Percentiles rank a stretch among this genome's conserved stretches.
These are phyloP conservation scores for Penicillium vulpinum DNA, from an alignment of 2,329 filamentous ascomycete species.

Conservation along the genomic window DNA sequence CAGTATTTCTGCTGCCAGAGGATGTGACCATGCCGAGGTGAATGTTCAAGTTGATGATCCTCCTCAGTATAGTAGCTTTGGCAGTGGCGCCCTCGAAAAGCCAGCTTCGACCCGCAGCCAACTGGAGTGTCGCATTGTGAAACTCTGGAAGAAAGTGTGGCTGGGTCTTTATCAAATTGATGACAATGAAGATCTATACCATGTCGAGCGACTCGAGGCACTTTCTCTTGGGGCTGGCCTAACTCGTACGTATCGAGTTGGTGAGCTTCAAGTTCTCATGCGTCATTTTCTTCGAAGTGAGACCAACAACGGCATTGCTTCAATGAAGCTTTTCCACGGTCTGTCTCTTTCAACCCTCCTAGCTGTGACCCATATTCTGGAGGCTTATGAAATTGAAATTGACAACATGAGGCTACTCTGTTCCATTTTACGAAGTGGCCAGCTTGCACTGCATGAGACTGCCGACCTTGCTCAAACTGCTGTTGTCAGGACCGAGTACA, in stretches of 20 bases:
- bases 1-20: not conserved
- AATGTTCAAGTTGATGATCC: not conserved
- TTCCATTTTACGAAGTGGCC: conserved; percentile 13
- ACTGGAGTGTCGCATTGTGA: conserved; percentile 16
- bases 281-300: conserved; percentile 7
- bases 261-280: conserved; percentile 14
- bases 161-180: conserved; percentile 26
- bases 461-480: conserved; percentile 3
- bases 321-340: conserved; percentile 20
- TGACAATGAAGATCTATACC: conserved; percentile 9
- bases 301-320: conserved; percentile 14
- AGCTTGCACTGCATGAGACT: conserved; percentile 12
- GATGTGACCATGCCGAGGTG: too few species aligned
- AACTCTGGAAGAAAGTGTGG: conserved; percentile 24
- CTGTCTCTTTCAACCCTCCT: conserved; percentile 19
- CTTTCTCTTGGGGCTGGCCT: conserved; percentile 23
- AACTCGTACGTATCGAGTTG: not conserved
- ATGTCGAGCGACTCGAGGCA: conserved; percentile 17
- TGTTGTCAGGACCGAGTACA: conserved; percentile 11
- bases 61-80: not conserved
- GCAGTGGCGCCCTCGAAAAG: not conserved
- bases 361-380: conserved; percentile 17
- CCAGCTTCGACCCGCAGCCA: conserved; percentile 8
- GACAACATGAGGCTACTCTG: conserved; percentile 15
- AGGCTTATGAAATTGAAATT: conserved; percentile 24